Evolutionary conservation across 345 rosid species (phyloP).

Genomic region (Populus ilicifolia): DNA sequence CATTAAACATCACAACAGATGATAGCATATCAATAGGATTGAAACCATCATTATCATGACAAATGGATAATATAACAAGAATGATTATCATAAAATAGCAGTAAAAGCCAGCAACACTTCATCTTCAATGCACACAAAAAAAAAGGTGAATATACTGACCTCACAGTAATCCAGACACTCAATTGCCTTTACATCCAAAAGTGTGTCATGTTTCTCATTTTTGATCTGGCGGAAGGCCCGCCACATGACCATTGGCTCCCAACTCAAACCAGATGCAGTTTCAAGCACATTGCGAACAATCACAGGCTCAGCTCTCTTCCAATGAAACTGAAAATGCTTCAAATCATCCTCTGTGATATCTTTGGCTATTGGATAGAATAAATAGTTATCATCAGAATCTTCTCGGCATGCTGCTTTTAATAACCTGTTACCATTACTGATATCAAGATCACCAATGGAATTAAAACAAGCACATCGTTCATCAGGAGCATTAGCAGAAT

Average conservation of each 20-base stretch:
- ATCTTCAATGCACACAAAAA: background rate
- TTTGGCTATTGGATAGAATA: constrained; percentile 53
- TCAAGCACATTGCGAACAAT: constrained; percentile 57
- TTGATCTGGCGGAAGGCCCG: constrained; percentile 57
- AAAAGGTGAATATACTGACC: constrained; percentile 23
- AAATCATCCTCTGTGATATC: constrained; percentile 37
- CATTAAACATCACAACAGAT: background rate
- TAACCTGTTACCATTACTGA: constrained; percentile 12
- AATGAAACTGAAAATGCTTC: constrained; percentile 70
- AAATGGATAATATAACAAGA: too few species aligned
- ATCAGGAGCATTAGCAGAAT: constrained; percentile 2
- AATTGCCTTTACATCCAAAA: constrained; percentile 44
- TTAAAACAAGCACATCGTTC: constrained; percentile 46
- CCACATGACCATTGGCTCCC: constrained; percentile 87
- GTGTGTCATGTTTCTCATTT: constrained; percentile 31
- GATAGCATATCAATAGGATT: background rate
- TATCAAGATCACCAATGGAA: constrained; percentile 29
- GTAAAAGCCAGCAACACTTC: background rate
- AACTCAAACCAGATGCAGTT: constrained; percentile 60
- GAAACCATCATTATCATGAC: too few species aligned
- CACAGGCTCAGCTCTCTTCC: constrained; percentile 76
- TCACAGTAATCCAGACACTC: constrained; percentile 61
- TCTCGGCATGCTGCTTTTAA: constrained; percentile 58
- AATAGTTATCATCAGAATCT: constrained; percentile 48
- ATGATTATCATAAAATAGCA: too few species aligned